These are phyloP conservation scores for Aegle marmelos DNA, from an alignment of 345 rosid genomes.

Conservation along the genomic window DNA sequence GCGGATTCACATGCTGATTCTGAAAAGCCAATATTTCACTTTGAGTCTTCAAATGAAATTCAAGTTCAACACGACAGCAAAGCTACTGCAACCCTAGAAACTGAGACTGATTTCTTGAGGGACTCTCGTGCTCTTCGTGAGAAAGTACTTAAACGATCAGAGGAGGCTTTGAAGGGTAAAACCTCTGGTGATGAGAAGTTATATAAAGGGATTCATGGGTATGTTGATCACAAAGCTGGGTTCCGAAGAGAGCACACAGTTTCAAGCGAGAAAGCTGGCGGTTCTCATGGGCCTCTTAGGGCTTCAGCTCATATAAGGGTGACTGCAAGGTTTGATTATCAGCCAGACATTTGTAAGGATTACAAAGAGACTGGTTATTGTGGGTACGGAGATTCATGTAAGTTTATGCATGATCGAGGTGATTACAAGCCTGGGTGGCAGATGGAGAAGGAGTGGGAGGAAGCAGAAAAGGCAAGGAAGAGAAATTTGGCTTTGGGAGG, in stretches of 20 bases:
- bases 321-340: conserved; percentile 88
- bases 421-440: conserved; percentile 96
- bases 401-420: conserved; percentile 91
- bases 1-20: conserved; percentile 31
- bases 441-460: conserved; percentile 88
- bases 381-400: conserved; percentile 89
- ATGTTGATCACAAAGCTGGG: conserved; percentile 86
- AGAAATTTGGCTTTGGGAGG: conserved; percentile 68
- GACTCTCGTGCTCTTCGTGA: conserved; percentile 88
- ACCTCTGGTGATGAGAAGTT: conserved; percentile 53
- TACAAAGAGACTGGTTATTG: conserved; percentile 95
- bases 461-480: conserved; percentile 79
- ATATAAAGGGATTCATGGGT: conserved; percentile 76
- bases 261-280: conserved; percentile 91
- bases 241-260: conserved; percentile 87
- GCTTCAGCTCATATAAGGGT: conserved; percentile 94
- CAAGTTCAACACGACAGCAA: conserved; percentile 79
- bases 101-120: conserved; percentile 76
- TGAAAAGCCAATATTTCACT: conserved; percentile 48
- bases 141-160: conserved; percentile 69
- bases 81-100: conserved; percentile 83
- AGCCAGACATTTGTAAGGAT: conserved; percentile 89
- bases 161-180: conserved; percentile 65
- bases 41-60: conserved; percentile 81
- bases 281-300: conserved; percentile 87